These are phyloP conservation scores for Emergomyces africanus DNA, from an alignment of 2,329 filamentous ascomycete species.

Conservation along the genomic window DNA sequence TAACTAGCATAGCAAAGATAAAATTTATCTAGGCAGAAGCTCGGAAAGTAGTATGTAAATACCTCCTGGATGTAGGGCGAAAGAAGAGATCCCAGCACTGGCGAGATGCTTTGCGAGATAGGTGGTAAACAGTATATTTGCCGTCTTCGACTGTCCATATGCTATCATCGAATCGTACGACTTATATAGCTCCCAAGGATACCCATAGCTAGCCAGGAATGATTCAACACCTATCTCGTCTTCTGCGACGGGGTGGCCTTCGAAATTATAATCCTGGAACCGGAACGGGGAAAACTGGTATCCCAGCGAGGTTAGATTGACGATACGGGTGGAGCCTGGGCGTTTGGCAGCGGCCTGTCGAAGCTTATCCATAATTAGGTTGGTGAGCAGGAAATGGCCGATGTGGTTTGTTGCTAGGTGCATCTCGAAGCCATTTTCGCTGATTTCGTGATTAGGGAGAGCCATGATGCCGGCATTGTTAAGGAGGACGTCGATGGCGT, in stretches of 20 bases:
- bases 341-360: conserved; percentile 7
- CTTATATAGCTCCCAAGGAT: neutral
- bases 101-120: conserved; percentile 20
- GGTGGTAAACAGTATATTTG: conserved; percentile 27
- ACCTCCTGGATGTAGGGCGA: conserved; percentile 26
- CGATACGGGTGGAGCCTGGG: conserved; percentile 10
- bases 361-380: conserved; percentile 17
- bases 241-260: neutral
- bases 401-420: conserved; percentile 25
- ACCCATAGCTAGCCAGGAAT: neutral
- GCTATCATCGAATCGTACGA: conserved; percentile 14
- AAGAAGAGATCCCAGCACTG: conserved; percentile 19
- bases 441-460: conserved; percentile 11
- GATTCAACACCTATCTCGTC: neutral
- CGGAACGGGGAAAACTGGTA: conserved; percentile 17
- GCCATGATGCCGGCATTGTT: conserved; percentile 25
- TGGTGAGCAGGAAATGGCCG: conserved; percentile 23
- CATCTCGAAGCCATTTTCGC: conserved; percentile 20
- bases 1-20: neutral
- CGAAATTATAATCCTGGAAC: conserved; percentile 19
- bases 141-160: conserved; percentile 31
- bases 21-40: neutral
- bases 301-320: conserved; percentile 15
- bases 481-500: conserved; percentile 20
- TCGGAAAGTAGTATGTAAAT: neutral